Evolutionary conservation across 306 rosid species (phyloP).

Genomic region (Sechiopsis laciniata): DNA sequence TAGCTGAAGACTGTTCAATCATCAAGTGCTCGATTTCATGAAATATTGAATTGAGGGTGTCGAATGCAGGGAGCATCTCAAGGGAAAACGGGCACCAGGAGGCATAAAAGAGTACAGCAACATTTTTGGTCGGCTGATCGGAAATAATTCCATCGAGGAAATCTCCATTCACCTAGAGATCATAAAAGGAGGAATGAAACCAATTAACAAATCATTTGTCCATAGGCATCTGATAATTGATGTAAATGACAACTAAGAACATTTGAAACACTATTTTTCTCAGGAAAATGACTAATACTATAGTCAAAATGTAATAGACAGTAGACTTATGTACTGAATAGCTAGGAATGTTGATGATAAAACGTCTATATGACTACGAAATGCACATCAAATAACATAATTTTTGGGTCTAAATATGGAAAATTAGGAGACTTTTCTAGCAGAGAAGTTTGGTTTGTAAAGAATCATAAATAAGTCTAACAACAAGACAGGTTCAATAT

Average conservation of each 20-base stretch:
- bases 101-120: conserved; percentile 51
- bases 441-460: not conserved
- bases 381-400: too few relatives aligned
- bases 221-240: not conserved
- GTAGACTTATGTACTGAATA: not conserved
- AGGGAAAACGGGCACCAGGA: conserved; percentile 23
- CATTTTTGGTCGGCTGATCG: conserved; percentile 32
- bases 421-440: not conserved
- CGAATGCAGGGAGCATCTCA: conserved; percentile 41
- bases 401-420: not conserved
- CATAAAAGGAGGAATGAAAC: conserved; percentile 7
- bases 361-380: not conserved
- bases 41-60: conserved; percentile 52
- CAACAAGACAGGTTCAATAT: not conserved
- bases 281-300: not conserved
- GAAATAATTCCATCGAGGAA: conserved; percentile 41
- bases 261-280: not conserved
- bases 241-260: not conserved
- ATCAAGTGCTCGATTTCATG: conserved; percentile 61
- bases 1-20: conserved; percentile 57
- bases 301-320: not conserved
- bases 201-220: not conserved
- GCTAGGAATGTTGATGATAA: not conserved
- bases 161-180: conserved; percentile 51
- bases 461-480: too few relatives aligned